Base-by-base conservation (phyloP, 2,329 filamentous ascomycete genomes). In the Sphaerostilbella broomeana region DNA sequence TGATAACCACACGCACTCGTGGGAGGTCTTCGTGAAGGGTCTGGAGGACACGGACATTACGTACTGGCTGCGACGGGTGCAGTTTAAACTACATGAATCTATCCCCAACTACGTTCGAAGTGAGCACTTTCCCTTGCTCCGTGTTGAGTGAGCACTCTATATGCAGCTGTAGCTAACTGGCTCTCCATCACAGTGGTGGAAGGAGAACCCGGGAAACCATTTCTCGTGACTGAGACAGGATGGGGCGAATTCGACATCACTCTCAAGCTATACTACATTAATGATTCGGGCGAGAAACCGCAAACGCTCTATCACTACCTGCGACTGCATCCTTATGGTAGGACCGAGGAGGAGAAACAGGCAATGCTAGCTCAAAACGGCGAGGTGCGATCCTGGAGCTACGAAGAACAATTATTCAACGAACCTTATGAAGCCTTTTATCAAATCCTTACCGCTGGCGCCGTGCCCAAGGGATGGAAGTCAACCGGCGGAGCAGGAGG, bases 191-290 rank as follows among this genome's bases (percentile, higher is more conserved):
- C 32, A 76, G 72, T 84, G 59, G 72, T 92, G 55, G 89, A 95
- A 55, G 77, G 78, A 45, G 77, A 85, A 35, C 64, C 67, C 1
- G 69, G 70, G n/a, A 73, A 75, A 46, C 56, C 88, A 9, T 98
- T 95, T 55, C 72, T 86, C 55, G 84, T 97, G 45, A 77, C 79
- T 47, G 92, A 97, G 63, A 97, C 92, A 0, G 92, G 92, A 34
- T 98, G 94, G 86, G 92, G 92, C 55, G 92, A 95, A 65, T 98
- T 98, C 67, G 87, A 92, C 60, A 94, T 98, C 55, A 86, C 89
- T 47, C 84, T 98, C 58, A 88, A 95, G 58, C 74, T 98, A 30
- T 94, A 94, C 68, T 98, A 95, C 64, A 80, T 86, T 40, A 80
- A 84, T 40, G 85, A 94, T 58, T 84, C 81, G 25, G 81, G 79